Evolutionary conservation across 2,329 filamentous ascomycete species (phyloP), one percentile per base, ranked within the genome.

Genomic region (Penicillium oxalicum): DNA sequence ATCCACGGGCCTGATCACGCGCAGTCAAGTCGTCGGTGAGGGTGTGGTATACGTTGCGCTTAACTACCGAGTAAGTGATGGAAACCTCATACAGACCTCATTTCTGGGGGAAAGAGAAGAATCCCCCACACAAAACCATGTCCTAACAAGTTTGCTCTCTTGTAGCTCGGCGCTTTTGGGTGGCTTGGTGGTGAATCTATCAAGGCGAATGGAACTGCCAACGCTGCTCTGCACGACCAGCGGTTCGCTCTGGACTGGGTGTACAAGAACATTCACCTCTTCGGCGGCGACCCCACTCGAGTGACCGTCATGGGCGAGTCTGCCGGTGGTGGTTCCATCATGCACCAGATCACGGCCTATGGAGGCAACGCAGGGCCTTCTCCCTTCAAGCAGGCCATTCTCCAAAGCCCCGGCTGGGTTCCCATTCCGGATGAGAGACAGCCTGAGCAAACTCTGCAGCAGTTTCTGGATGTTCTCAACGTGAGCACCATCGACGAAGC

Each of bases 161-260:
- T 9, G 18, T 40, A 68, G 57, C 61, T 78, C 8, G 75, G 75
- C 1, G 73, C 71, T 4, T 73, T 77, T 57, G 76, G 76, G 4
- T 78, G 67, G 65, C 61, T 75, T 45, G 69, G 68, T 9, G 77
- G 71, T 37, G 68, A 71, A 18, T 74, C 63, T 25, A 66, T 76
- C 39, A 67, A 72, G 29, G 55, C 61, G 13, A 64, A 72, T 50
- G 76, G 74, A 4, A 68, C 67, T 3, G 65, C 74, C 2, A 81
- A 81, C 55, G 72, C 70, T 7, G 78, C 71, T 2, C 63, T 80
- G 0, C 67, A 74, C 45, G 78, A 82, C 50, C 79, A 82, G 58
- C 70, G 76, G 9, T 66, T 80, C 13, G 78, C 77, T 25, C 64
- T 84, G 6, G 68, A 81, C 55, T 84, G 80, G 80, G 71, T 82